Evolutionary conservation across 306 rosid species (phyloP), one percentile per base, ranked within the genome.

Genomic region (Alnus rubra): DNA sequence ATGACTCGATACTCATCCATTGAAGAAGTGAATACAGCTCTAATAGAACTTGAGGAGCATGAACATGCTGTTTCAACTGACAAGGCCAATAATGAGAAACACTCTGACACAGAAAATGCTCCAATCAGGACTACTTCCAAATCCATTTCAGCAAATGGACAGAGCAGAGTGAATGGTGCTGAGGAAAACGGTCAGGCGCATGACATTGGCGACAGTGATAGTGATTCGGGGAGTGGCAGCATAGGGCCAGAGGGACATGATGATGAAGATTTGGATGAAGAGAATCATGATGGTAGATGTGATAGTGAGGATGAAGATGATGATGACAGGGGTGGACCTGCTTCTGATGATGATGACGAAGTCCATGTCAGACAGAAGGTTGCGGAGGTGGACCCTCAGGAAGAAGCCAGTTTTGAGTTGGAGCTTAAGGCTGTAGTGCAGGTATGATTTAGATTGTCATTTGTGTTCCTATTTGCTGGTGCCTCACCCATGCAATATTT

Each of bases 391-490:
- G 98, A 96, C 87, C 98, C 99, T 78, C 87, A 73, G 69, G 99
- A 91, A 87, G 99, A 90, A 88, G 99, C 97, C 75, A 81, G 51
- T 81, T 96, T 96, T 79, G 97, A 93, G 39, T 96, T 78, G 86
- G 99, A 96, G 81, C 98, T 96, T 79, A 93, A 82, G 86, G 98
- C 99, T 86, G 93, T 96, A 49, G 13, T 96, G 82, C 98, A 96
- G 97, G 99, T 81, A 89, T 82, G 89, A 72, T 59, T 72, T 84
- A 30, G 48, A 76, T 76, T 64, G 31, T 84, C 62, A 51, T 76
- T 59, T 84, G 35, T 77, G 73, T 42, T 64, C 48, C 62, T 56
- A 14, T 58, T 73, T 76, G 35, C 65, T 70, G 51, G 76, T 64
- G 73, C 65, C 69, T 76, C 53, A 62, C 71, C 28, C 74, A 78